Percentiles rank a stretch among this genome's conserved stretches.
Conservation (phyloP, 2,329 filamentous ascomycete genomes). For the Fusarium phyllophilum region DNA sequence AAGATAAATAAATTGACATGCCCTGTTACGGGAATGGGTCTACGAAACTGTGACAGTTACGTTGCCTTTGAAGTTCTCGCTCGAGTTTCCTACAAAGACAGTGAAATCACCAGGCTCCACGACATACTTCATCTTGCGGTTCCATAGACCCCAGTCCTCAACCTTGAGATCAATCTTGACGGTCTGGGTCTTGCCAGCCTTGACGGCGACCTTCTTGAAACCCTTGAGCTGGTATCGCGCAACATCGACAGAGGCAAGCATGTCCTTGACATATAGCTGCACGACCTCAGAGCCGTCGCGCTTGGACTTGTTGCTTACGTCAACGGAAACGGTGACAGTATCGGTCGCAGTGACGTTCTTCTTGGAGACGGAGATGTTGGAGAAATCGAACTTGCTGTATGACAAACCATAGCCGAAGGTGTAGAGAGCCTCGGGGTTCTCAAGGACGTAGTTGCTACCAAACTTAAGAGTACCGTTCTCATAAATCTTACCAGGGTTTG, state of each 20-base stretch:
- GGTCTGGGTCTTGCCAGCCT: conserved; percentile 67
- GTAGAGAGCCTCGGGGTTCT: conserved; percentile 68
- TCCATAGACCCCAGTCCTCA: conserved; percentile 65
- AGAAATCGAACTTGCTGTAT: conserved; percentile 72
- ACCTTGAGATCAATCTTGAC: conserved; percentile 64
- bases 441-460: conserved; percentile 72
- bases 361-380: conserved; percentile 61
- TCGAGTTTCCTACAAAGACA: conserved; percentile 69
- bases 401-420: conserved; percentile 73
- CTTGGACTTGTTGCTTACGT: conserved; percentile 68
- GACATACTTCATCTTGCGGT: conserved; percentile 75
- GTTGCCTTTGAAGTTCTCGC: conserved; percentile 65
- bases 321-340: conserved; percentile 67
- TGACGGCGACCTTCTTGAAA: conserved; percentile 72
- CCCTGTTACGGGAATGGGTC: not conserved
- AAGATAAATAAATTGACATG: not conserved
- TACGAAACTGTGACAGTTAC: conserved; percentile 63
- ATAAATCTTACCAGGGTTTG: conserved; percentile 63
- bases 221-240: conserved; percentile 73
- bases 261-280: conserved; percentile 73
- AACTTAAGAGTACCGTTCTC: conserved; percentile 71
- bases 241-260: conserved; percentile 69
- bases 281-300: conserved; percentile 73
- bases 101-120: conserved; percentile 77
- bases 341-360: conserved; percentile 58